These are phyloP conservation scores for Diaporthe ampelina DNA, from an alignment of 2,329 filamentous ascomycete species.

Conservation along the genomic window DNA sequence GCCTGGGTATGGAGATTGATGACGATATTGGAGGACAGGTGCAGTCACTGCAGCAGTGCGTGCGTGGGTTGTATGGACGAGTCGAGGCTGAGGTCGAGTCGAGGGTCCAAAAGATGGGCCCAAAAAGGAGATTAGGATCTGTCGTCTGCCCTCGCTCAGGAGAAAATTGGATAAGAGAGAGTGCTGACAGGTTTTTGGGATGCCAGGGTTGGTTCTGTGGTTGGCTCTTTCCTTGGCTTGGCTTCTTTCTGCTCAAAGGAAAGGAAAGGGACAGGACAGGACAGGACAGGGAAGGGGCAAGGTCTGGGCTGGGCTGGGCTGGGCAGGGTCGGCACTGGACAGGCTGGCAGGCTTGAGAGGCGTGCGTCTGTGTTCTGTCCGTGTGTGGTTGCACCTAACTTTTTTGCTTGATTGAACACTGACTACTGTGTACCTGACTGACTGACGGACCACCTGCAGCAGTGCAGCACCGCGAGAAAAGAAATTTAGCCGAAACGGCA, in stretches of 20 bases:
- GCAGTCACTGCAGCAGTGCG: no score
- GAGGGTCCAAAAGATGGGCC: constrained; percentile 16
- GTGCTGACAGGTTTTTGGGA: neutral
- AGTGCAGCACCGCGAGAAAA: neutral
- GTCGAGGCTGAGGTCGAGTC: constrained; percentile 26
- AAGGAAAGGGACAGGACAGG: neutral
- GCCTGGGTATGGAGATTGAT: constrained; percentile 8
- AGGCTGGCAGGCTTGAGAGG: neutral
- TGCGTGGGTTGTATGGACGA: neutral
- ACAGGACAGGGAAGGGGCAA: no score
- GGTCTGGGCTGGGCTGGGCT: no score
- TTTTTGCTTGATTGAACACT: neutral
- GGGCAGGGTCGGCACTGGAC: neutral
- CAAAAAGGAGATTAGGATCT: constrained; percentile 33
- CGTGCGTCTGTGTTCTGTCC: neutral
- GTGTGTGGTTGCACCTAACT: constrained; percentile 1
- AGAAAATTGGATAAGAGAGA: constrained; percentile 18
- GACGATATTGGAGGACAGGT: constrained; percentile 17
- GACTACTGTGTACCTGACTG: no score
- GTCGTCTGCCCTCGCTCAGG: constrained; percentile 22
- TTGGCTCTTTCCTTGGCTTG: neutral
- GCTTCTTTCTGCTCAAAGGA: constrained; percentile 1
- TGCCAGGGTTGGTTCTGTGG: constrained; percentile 3
- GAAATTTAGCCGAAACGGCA: constrained; percentile 41
- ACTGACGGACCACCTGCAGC: no score